Evolutionary conservation across 2,329 filamentous ascomycete genomes (phyloP), one percentile per base, ranked within the genome.

Genomic region (Exophiala mesophila): DNA sequence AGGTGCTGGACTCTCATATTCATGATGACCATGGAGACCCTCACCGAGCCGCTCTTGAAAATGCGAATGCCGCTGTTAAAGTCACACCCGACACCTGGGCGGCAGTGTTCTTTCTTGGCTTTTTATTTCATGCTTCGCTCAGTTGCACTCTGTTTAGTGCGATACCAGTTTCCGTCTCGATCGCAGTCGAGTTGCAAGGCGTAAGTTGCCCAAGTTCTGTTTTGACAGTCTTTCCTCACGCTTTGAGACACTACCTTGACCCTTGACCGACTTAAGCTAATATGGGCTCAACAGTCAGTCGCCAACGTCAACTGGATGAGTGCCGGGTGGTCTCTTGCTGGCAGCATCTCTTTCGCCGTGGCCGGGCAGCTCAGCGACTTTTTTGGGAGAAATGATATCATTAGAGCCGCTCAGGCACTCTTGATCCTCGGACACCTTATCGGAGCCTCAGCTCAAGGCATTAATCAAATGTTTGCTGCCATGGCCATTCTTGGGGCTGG

Each of bases 401-500:
- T 44, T 5, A 4, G 39, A 6, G 19, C 23, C 20, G 36, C 28
- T 29, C 41, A 40, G 31, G 17, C 10, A 3, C 9, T 40, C 5
- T 24, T 44, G 2, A 23, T 44, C n/a, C n/a, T 44, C n/a, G 41
- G 36, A 3, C 41, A 44, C 17, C 8, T 40, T 8, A 19, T 44
- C 15, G 41, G 41, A 6, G 41, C 36, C 9, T 39, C 28, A 3
- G 19, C 41, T 5, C 36, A 44, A 18, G 16, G 19, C 10, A 9
- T 44, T n/a, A 10, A 30, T 8, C 41, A 44, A 36, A 9, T 9
- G 4, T 39, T 44, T 12, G 41, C 29, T 2, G 41, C 41, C 6
- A 44, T 44, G 41, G 36, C 36, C 3, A 29, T 44, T 7, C n/a
- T 44, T 5, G 41, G 41, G 1, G 29, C 33, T 39, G 41, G 36